A percentile compares a stretch with the other conserved stretches of the same genome.
Evolutionary conservation across 2,329 filamentous ascomycete genomes (phyloP).

Genomic region (Didymosphaeria variabile): DNA sequence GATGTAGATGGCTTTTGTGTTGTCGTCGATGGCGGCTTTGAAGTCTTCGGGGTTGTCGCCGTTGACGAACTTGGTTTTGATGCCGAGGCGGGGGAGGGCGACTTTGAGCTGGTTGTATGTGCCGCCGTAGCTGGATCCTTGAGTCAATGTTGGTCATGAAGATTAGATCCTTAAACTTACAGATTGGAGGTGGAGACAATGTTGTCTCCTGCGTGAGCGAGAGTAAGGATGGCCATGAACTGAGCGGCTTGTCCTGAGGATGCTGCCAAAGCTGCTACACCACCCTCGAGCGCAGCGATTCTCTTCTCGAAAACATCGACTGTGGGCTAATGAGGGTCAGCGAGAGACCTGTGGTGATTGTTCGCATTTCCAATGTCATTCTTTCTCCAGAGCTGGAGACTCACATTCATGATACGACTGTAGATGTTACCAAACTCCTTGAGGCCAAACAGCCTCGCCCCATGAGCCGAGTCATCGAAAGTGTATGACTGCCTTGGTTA

Average conservation of each 20-base stretch:
- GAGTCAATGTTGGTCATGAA: background rate
- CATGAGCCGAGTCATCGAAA: slow-evolving; percentile 97
- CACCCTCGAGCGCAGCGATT: slow-evolving; percentile 93
- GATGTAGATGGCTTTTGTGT: slow-evolving; percentile 90
- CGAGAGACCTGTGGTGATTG: background rate
- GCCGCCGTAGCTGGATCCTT: slow-evolving; percentile 73
- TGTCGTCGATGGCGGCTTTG: slow-evolving; percentile 84
- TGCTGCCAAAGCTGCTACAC: slow-evolving; percentile 83
- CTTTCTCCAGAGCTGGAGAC: slow-evolving; percentile 38
- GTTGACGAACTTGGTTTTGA: slow-evolving; percentile 85
- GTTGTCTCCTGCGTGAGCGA: slow-evolving; percentile 91
- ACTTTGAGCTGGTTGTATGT: slow-evolving; percentile 99
- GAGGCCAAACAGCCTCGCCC: slow-evolving; percentile 92
- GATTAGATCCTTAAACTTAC: slow-evolving; percentile 17
- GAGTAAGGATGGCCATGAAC: slow-evolving; percentile 85
- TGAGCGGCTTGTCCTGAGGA: slow-evolving; percentile 90
- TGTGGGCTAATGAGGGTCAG: slow-evolving; percentile 69
- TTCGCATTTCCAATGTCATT: background rate
- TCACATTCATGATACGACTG: slow-evolving; percentile 91
- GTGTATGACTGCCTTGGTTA: slow-evolving; percentile 72
- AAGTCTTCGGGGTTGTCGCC: slow-evolving; percentile 84
- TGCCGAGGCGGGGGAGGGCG: slow-evolving; percentile 83
- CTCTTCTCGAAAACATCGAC: slow-evolving; percentile 97
- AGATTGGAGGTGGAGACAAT: slow-evolving; percentile 90
- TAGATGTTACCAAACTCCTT: slow-evolving; percentile 99